Conservation (phyloP, 257 asterid species). For the Fraxinus cuspidata region DNA sequence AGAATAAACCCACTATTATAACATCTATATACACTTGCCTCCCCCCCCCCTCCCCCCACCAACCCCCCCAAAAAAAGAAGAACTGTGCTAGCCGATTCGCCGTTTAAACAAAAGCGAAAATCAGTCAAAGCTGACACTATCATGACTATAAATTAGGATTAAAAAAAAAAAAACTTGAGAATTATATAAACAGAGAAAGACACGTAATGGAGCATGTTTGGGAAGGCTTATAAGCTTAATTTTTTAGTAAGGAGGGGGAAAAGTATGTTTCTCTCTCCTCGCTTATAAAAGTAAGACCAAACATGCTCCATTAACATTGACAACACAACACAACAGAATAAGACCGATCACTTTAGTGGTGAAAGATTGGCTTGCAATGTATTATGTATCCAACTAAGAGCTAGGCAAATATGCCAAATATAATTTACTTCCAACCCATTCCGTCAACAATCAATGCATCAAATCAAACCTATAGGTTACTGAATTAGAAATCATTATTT, state of each 20-base stretch:
- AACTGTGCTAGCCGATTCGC: background rate
- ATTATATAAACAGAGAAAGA: background rate
- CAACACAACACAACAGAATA: background rate
- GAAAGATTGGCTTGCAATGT: background rate
- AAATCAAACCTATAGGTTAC: background rate
- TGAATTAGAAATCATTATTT: background rate
- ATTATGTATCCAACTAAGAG: background rate
- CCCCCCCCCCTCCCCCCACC: too few species aligned
- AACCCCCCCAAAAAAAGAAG: background rate
- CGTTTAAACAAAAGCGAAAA: background rate
- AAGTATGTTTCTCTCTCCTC: too few species aligned
- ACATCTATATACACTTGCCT: background rate
- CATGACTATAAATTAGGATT: background rate
- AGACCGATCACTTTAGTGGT: background rate
- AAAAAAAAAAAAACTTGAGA: background rate
- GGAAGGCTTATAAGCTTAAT: too few species aligned
- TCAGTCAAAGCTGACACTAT: background rate
- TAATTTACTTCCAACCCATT: background rate
- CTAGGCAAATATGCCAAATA: too few species aligned
- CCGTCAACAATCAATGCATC: background rate
- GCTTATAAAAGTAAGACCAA: too few species aligned
- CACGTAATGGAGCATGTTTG: too few species aligned
- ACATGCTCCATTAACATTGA: too few species aligned
- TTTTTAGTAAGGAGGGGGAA: too few species aligned
- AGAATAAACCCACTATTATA: background rate